Evolutionary conservation across 108 stramenopile genomes (phyloP), one percentile per base, ranked within the genome.

Genomic region (Epipyxis sp.): DNA sequence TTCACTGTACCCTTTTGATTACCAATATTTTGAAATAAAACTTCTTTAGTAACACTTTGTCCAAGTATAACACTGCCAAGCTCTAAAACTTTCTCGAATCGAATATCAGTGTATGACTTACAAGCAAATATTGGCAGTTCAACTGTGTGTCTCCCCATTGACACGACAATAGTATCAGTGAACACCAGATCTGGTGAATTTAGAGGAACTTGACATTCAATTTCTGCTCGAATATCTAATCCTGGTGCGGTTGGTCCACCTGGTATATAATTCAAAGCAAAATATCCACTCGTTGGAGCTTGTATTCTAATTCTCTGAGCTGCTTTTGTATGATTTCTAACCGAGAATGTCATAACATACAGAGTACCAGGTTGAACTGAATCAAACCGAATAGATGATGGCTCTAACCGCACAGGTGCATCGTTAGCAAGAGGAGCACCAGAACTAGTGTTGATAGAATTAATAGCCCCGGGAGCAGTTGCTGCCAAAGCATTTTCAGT

Each of bases 301-400:
- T 27, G 25, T 35, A 80, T 35, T 30, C 79, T 59, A 39, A 80
- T 76, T 41, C 79, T 71, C 77, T 69, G 35, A 16, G 81, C 81
- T 30, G 58, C 69, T 16, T 1, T 2, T 13, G 37, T 35, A 16
- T 3, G 25, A 65, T 82, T 82, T 27, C 76, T 77, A 20, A 82
- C 13, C 2, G 76, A 71, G n/a, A 82, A 13, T 0, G 77, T 82
- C 78, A 78, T 59, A 39, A 82, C 81, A 67, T 82, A 82, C 10
- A 78, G 54, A 43, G 45, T 27, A 16, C 76, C 43, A 41, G 77
- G 77, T 3, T 59, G n/a, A 2, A 78, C 81, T 30, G 68, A 37
- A 27, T 82, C 78, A 65, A 82, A 82, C 1, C 27, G 1, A 40
- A 82, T 54, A 0, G 13, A n/a, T 2, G 1, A 42, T 32, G 81